Base-by-base conservation (phyloP, 805 yeast genomes). In the Candida ponderosae region DNA sequence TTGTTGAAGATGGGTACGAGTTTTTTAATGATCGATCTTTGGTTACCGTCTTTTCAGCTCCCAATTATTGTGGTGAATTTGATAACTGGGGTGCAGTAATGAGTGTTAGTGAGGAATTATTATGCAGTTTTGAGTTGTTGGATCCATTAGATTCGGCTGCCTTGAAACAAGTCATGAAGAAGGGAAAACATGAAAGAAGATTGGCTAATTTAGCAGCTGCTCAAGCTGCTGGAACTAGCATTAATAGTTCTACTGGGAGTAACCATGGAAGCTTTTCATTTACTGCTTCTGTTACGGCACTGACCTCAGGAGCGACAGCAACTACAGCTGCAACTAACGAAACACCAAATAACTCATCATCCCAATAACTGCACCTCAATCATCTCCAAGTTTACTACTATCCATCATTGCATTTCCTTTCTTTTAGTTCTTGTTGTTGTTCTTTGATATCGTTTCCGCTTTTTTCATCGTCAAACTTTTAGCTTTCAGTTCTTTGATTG, bases 31-130 rank as follows among this genome's bases (percentile, higher is more conserved):
- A 76, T 52, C 64, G 87, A 49, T 78, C 77, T 54, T 63, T 84
- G 40, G 93, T 84, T 2, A 84, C 94, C 0, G 78, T 84, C 1
- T 84, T 84, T 50, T 74, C 80, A 42, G 94, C 93, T 4, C 94
- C 94, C 3, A 84, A 84, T 53, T 84, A 84, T 51, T 58, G 65
- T 46, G 62, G 72, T 31, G 72, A 66, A 42, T 66, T 66, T 34
- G 70, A 88, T 57, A 87, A 87, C 52, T 87, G 96, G 96, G 96
- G 96, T 18, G 98, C 98, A 2, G 97, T 90, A 5, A 90, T 90
- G 97, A 80, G 94, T 49, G 97, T 90, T 14, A 76, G 86, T 44
- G 96, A 90, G 45, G 97, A 90, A 50, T 68, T 90, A 46, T 66
- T 93, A 40, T 90, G 98, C 60, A 81, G 93, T 43, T 90, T 90